Base-by-base conservation (phyloP, 768 basidiomycete species). In the Inosperma sp. region DNA sequence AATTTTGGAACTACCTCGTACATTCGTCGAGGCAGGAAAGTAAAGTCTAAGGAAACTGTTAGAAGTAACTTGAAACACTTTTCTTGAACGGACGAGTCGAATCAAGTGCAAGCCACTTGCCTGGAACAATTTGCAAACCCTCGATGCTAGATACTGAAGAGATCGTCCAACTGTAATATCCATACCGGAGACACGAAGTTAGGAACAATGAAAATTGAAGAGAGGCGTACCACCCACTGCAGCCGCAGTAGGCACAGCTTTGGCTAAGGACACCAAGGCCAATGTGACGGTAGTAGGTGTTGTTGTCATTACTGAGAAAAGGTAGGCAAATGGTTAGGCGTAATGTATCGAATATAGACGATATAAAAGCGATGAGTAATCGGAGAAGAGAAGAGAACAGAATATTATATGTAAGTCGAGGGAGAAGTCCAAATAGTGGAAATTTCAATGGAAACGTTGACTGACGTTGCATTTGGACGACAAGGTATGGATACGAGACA, bases 221-320 rank as follows among this genome's bases (percentile, higher is more conserved):
- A 45, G 19, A 21, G 9, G 3, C 14, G 13, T n/a, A 7, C 23
- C 43, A n/a, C 23, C 43, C 19, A 21, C n/a, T n/a, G n/a, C n/a
- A n/a, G n/a, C n/a, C n/a, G n/a, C n/a, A 19, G 19, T 19, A 29
- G 4, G 10, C n/a, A 42, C n/a, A 16, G 42, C 2, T 16, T 25
- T 43, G 26, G 21, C 26, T 17, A 43, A 16, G 21, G 30, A 33
- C n/a, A 23, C 13, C 1, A 45, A 21, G 4, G n/a, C 6, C 2
- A 47, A 26, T n/a, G 46, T 34, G 22, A 47, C 7, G 33, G 36
- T 35, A 26, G 12, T 25, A 47, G 36, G 46, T 17, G 46, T 34
- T n/a, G 33, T 34, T 35, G 33, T 47, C 45, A 47, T 47, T 1
- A 16, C 27, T 33, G 22, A 23, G 5, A 2, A 22, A 23, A 29